Base-by-base conservation (phyloP, 306 rosid species). In the Glycine latifolia region DNA sequence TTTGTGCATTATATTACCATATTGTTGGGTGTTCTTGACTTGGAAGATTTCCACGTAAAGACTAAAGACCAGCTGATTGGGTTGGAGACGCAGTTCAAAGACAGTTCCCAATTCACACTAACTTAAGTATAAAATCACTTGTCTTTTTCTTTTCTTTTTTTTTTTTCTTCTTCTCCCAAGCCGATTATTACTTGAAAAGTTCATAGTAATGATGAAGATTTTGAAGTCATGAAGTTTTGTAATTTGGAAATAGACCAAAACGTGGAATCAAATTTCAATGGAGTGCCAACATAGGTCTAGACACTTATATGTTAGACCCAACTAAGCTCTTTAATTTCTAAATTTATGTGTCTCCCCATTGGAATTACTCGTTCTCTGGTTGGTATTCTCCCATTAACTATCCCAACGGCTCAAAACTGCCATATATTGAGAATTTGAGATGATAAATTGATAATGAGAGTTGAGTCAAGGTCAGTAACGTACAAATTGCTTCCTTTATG, bases 381-480 rank as follows among this genome's bases (percentile, higher is more conserved):
- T 86, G 89, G 87, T 86, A 76, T 50, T 79, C 85, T 86, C 77
- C 87, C 83, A 83, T 76, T 75, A 35, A 39, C 41, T 39, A 80
- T 58, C 76, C 60, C 79, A 85, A 87, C 88, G 78, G 79, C 82
- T 81, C 41, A 81, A 84, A 85, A 79, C 88, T 79, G 89, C 81
- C 87, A 63, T 5, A 0, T 41, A 0, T 41, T 26, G 31, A 26
- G 31, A 26, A 26, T 26, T 26, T 26, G 31, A 26, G 31, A 26
- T 26, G 31, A 26, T 26, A 26, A 26, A 26, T 26, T 26, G 31
- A 26, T 26, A 0, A 26, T 26, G 10, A 60, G 17, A 11, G 78
- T 67, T 43, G 4, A 68, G 81, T 67, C 86, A 85, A 68, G 77
- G 86, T 87, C 88, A 13, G 33, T 11, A 35, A 8, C 11, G 11